Base-by-base conservation (phyloP, 2,329 filamentous ascomycete species). In the Fusarium dimerum region DNA sequence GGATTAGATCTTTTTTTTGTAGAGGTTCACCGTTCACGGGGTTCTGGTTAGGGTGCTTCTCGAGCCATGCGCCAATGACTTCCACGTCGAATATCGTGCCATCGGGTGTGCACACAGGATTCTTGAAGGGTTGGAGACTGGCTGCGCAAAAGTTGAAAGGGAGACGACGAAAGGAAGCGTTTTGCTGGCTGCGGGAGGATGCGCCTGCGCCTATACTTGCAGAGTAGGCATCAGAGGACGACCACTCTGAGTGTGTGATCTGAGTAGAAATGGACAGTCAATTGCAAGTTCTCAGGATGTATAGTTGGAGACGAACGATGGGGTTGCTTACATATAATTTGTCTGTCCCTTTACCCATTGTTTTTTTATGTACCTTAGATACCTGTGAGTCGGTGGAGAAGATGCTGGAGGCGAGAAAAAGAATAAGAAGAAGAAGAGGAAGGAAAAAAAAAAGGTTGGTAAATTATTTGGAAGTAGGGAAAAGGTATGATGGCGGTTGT, bases 121-220 rank as follows among this genome's bases (percentile, higher is more conserved):
- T 90, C 67, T 87, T 85, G 77, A 97, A 99, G 8, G 95, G 95
- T 69, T 97, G 94, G 34, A 99, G 86, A 55, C 90, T 96, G 39
- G 96, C 87, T 56, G 94, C 91, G 82, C 94, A 99, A 76, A 94
- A 97, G 79, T 97, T 97, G 83, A 95, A 99, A 30, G 95, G 94
- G 2, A 99, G 83, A 43, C 91, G 88, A 67, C 88, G 90, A 78
- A 97, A 97, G 38, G 83, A 82, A 45, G 84, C 81, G 47, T 55
- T 63, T 29, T 54, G 48, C 43, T 61, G 62, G 59, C 84, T 82
- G 18, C 80, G 71, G 71, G 80, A 72, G 68, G 81, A 71, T 51
- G 88, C 83, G 63, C 85, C 85, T 50, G 87, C 80, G 63, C 89
- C 89, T 29, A 82, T 87, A 69, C 86, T 92, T 61, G 92, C 91